A percentile compares a stretch with the other conserved stretches of the same genome.
Evolutionary conservation across 2,329 filamentous ascomycete genomes (phyloP).

Genomic region (Apiospora pterosperma): DNA sequence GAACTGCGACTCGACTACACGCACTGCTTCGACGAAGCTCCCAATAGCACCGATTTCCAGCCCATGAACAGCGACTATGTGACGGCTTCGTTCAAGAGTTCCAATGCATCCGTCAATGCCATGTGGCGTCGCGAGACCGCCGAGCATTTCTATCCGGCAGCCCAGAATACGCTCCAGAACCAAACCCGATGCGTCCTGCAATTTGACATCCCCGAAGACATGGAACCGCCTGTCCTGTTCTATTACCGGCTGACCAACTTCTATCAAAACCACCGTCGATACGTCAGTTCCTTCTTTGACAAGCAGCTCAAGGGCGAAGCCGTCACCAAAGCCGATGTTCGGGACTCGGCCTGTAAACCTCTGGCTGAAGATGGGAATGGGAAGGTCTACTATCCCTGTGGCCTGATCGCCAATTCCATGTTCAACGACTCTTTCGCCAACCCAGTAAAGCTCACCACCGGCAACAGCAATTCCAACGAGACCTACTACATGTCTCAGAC

Average conservation of each 20-base stretch:
- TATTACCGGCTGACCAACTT: slow-evolving; percentile 98
- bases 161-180: slow-evolving; percentile 14
- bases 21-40: slow-evolving; percentile 61
- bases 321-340: slow-evolving; percentile 58
- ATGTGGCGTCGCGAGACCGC: slow-evolving; percentile 33
- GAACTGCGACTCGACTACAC: slow-evolving; percentile 92
- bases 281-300: slow-evolving; percentile 84
- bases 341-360: slow-evolving; percentile 70
- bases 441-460: slow-evolving; percentile 57
- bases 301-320: slow-evolving; percentile 74
- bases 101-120: slow-evolving; percentile 34
- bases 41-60: slow-evolving; percentile 24
- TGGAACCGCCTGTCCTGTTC: slow-evolving; percentile 80
- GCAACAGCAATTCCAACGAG: slow-evolving; percentile 32
- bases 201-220: slow-evolving; percentile 75
- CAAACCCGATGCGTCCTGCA: slow-evolving; percentile 62
- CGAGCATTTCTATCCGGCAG: slow-evolving; percentile 34
- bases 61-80: slow-evolving; percentile 57
- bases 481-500: slow-evolving; percentile 73
- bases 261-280: slow-evolving; percentile 97
- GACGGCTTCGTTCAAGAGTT: slow-evolving; percentile 66
- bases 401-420: slow-evolving; percentile 90
- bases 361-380: slow-evolving; percentile 49
- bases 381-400: slow-evolving; percentile 88
- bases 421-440: slow-evolving; percentile 89